A percentile compares a stretch with the other conserved stretches of the same genome.
These are phyloP conservation scores for Populus trichocarpa DNA, from an alignment of 441 rosid genomes.

Conservation along the genomic window DNA sequence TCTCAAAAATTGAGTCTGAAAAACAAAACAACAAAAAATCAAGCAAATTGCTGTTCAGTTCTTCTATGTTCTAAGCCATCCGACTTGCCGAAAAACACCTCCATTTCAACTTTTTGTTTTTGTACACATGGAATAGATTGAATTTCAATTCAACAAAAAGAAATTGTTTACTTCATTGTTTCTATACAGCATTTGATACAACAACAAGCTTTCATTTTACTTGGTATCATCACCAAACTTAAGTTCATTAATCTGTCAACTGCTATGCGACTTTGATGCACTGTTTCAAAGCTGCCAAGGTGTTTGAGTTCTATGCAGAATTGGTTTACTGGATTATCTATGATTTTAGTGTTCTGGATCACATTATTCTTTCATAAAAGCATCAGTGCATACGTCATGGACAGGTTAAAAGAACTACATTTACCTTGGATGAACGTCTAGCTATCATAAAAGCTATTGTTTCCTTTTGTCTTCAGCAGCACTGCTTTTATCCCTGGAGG, in stretches of 20 bases:
- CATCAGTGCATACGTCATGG: neutral
- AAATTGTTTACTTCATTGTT: neutral
- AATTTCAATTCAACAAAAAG: neutral
- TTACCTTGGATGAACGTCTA: conserved; percentile 1
- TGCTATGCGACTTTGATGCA: neutral
- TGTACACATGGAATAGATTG: neutral
- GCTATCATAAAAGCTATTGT: conserved; percentile 12
- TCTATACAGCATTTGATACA: neutral
- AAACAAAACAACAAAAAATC: no score
- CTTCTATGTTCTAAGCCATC: no score
- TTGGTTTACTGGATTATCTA: neutral
- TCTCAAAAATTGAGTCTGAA: no score
- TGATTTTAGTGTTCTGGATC: neutral
- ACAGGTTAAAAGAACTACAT: conserved; percentile 5
- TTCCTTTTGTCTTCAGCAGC: conserved; percentile 2
- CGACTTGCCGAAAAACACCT: no score
- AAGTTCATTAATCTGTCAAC: neutral
- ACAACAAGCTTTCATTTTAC: neutral
- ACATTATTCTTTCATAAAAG: no score
- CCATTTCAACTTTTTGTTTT: no score
- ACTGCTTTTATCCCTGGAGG: conserved; percentile 2
- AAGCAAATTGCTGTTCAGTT: no score
- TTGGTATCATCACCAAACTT: neutral
- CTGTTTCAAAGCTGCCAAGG: neutral
- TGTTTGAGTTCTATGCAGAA: neutral